phyloP scores from a whole-genome alignment of 805 yeast genomes.

The Metschnikowia shivogae region DNA sequence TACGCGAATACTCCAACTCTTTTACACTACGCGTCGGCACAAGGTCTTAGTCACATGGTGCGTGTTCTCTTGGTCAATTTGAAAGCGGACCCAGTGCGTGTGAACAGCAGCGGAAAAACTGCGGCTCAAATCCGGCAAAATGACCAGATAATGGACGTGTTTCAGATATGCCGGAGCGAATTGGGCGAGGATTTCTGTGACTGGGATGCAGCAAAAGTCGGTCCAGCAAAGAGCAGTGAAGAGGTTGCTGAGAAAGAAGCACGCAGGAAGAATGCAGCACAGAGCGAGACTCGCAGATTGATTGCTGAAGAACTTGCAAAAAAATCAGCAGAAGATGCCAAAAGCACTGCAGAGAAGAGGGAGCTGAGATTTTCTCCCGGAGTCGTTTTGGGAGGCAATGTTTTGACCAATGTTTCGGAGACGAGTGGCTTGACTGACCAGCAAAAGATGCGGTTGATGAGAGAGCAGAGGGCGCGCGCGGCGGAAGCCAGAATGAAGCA shows the following conservation, averaged over 20 bases:
- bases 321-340: constrained; percentile 33
- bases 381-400: constrained; percentile 30
- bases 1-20: constrained; percentile 63
- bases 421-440: constrained; percentile 64
- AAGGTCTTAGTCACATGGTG: constrained; percentile 65
- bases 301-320: constrained; percentile 44
- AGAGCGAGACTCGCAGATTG: constrained; percentile 34
- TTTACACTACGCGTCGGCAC: constrained; percentile 71
- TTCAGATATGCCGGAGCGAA: constrained; percentile 62
- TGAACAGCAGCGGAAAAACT: constrained; percentile 53
- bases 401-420: constrained; percentile 29
- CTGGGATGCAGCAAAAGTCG: constrained; percentile 69
- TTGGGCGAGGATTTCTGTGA: constrained; percentile 68
- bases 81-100: constrained; percentile 65
- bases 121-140: constrained; percentile 64
- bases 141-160: constrained; percentile 45
- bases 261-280: constrained; percentile 30
- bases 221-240: constrained; percentile 54
- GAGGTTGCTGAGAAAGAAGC: constrained; percentile 44
- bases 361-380: constrained; percentile 28
- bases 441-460: constrained; percentile 73
- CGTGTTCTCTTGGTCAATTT: constrained; percentile 55
- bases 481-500: constrained; percentile 70
- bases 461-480: constrained; percentile 95
- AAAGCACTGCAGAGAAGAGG: constrained; percentile 22